Evolutionary conservation across 1,139 yeast species (phyloP).

Genomic region (Saccharomyces hybrid): DNA sequence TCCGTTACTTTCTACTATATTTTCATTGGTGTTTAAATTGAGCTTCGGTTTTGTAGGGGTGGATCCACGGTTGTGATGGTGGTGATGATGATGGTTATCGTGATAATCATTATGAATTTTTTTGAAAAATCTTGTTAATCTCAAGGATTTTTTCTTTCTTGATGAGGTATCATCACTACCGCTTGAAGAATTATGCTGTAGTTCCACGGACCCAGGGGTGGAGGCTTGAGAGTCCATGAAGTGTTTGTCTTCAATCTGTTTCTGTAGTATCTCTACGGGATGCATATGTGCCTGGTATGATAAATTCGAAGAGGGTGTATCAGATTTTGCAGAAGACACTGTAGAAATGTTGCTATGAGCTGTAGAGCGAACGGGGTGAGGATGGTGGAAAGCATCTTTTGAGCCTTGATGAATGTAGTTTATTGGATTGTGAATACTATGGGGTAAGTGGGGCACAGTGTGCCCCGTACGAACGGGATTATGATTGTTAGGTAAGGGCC

Average conservation of each 20-base stretch:
- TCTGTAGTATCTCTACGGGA: conserved; percentile 23
- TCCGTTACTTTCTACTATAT: conserved; percentile 3
- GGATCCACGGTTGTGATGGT: neutral
- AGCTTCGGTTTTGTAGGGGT: neutral
- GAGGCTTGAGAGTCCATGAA: conserved; percentile 2
- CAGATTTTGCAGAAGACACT: neutral
- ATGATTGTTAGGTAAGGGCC: neutral
- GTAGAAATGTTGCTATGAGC: neutral
- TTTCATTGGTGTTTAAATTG: neutral
- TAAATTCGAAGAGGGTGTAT: conserved; percentile 4
- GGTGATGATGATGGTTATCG: conserved; percentile 1
- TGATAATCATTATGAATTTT: conserved; percentile 17
- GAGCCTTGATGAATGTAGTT: conserved; percentile 9
- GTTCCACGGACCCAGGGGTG: conserved; percentile 2
- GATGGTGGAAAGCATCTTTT: conserved; percentile 1
- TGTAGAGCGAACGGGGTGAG: neutral
- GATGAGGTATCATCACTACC: conserved; percentile 4
- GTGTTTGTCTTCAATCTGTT: conserved; percentile 20
- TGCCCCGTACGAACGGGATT: conserved; percentile 1
- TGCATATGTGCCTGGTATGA: conserved; percentile 22
- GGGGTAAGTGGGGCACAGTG: conserved; percentile 4
- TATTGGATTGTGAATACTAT: conserved; percentile 18
- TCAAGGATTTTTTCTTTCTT: conserved; percentile 26
- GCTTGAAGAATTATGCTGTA: neutral
- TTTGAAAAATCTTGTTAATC: conserved; percentile 33